A percentile compares a stretch with the other conserved stretches of the same genome.
Conservation (phyloP, 2,329 filamentous ascomycete species). For the Penicillium sp. region DNA sequence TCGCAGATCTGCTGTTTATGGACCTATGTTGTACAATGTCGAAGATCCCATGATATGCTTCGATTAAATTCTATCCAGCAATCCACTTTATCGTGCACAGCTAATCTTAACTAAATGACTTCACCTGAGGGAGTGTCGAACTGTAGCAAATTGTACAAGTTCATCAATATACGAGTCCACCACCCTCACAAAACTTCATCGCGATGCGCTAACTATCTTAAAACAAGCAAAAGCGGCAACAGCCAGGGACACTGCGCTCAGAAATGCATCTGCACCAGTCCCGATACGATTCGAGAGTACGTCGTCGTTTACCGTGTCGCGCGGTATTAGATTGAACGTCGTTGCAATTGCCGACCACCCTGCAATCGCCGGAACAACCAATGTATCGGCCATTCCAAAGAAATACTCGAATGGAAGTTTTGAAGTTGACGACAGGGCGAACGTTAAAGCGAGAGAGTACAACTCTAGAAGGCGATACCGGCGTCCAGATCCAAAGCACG, state of each 20-base stretch:
- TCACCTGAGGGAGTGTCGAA: no score
- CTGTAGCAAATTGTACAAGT: no score
- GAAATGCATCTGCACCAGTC: background rate
- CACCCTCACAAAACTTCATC: background rate
- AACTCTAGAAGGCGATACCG: constrained; percentile 20
- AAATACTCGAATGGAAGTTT: background rate
- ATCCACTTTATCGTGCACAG: no score
- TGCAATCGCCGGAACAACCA: background rate
- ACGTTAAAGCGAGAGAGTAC: constrained; percentile 9
- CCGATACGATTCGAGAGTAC: background rate
- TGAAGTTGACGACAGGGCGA: background rate
- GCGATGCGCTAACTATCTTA: background rate
- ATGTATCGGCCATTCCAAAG: background rate
- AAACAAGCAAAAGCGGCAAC: background rate
- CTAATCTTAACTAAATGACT: no score
- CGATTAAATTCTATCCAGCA: no score
- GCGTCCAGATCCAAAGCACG: constrained; percentile 20
- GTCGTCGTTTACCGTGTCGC: background rate
- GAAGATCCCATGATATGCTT: no score
- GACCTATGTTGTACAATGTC: no score
- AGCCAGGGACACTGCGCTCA: background rate
- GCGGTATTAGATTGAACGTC: background rate
- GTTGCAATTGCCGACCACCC: background rate
- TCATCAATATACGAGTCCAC: background rate
- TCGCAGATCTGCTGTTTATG: no score